Evolutionary conservation across 768 basidiomycete genomes (phyloP).

Genomic region (Lactifluus echinatus): DNA sequence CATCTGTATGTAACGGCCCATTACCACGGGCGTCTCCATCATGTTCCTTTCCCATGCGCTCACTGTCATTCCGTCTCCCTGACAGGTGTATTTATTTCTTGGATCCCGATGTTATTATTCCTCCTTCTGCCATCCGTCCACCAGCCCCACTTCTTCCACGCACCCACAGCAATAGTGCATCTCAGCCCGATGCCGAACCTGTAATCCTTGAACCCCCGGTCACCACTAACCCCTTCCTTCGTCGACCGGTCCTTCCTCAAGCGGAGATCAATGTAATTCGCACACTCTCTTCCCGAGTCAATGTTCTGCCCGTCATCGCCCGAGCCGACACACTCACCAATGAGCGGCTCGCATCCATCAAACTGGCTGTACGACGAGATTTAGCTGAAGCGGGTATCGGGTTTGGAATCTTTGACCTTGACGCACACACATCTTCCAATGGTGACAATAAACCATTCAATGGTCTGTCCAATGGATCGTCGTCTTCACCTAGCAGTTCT

Average conservation of each 20-base stretch:
- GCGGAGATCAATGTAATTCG: slow-evolving; percentile 72
- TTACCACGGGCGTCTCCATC: slow-evolving; percentile 4
- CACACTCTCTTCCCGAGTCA: slow-evolving; percentile 71
- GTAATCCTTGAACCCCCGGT: slow-evolving; percentile 77
- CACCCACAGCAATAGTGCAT: slow-evolving; percentile 61
- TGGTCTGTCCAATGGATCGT: slow-evolving; percentile 42
- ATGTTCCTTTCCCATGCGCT: slow-evolving; percentile 13
- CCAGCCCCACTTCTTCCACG: slow-evolving; percentile 62
- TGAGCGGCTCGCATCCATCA: slow-evolving; percentile 72
- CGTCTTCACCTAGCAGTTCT: slow-evolving; percentile 42
- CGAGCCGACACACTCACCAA: slow-evolving; percentile 75
- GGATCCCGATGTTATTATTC: slow-evolving; percentile 75
- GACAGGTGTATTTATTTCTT: slow-evolving; percentile 79
- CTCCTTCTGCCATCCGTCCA: slow-evolving; percentile 56
- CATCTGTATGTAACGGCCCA: slow-evolving; percentile 51
- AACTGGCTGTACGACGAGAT: slow-evolving; percentile 71
- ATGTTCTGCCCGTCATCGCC: slow-evolving; percentile 81
- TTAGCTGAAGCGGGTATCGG: slow-evolving; percentile 80
- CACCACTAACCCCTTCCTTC: slow-evolving; percentile 60
- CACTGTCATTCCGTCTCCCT: slow-evolving; percentile 2
- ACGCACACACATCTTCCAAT: slow-evolving; percentile 42
- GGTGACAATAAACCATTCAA: slow-evolving; percentile 49
- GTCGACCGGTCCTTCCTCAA: slow-evolving; percentile 57
- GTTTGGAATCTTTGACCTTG: slow-evolving; percentile 83
- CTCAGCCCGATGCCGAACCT: slow-evolving; percentile 62